Conservation (phyloP, 2,329 filamentous ascomycete species). For the Mollisia scopiformis region DNA sequence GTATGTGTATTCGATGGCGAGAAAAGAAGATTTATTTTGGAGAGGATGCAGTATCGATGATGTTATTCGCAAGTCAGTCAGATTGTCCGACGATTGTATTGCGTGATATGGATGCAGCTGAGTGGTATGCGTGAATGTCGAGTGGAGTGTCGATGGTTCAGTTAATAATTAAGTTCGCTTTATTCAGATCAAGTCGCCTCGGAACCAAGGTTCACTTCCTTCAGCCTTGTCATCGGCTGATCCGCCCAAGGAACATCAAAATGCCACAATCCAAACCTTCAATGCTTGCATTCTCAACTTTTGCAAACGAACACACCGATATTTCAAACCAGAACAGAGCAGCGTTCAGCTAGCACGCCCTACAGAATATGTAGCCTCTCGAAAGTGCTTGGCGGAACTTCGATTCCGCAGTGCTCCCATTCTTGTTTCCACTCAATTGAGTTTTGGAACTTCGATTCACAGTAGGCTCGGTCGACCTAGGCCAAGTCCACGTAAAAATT, state of each 20-base stretch:
- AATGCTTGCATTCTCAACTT: background rate
- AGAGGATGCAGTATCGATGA: background rate
- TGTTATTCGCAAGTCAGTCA: background rate
- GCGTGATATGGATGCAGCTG: background rate
- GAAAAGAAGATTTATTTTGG: background rate
- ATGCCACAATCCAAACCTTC: background rate
- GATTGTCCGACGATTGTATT: background rate
- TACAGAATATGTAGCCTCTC: background rate
- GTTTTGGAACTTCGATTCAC: background rate
- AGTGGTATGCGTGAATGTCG: background rate
- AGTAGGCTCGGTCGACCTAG: background rate
- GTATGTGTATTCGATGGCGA: constrained; percentile 7
- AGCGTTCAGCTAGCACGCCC: background rate
- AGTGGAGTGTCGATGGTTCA: background rate
- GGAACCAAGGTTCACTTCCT: background rate
- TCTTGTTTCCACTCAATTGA: background rate
- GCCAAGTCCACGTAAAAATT: background rate
- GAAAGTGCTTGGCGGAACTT: background rate
- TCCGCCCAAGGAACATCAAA: background rate
- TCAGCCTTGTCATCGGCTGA: constrained; percentile 1
- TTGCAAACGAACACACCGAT: background rate
- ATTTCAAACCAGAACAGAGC: too few species aligned
- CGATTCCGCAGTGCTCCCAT: background rate
- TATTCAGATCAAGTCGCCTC: background rate
- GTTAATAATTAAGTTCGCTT: background rate